These are phyloP conservation scores for Yarrowia bubula DNA, from an alignment of 805 yeast genomes.

Conservation along the genomic window DNA sequence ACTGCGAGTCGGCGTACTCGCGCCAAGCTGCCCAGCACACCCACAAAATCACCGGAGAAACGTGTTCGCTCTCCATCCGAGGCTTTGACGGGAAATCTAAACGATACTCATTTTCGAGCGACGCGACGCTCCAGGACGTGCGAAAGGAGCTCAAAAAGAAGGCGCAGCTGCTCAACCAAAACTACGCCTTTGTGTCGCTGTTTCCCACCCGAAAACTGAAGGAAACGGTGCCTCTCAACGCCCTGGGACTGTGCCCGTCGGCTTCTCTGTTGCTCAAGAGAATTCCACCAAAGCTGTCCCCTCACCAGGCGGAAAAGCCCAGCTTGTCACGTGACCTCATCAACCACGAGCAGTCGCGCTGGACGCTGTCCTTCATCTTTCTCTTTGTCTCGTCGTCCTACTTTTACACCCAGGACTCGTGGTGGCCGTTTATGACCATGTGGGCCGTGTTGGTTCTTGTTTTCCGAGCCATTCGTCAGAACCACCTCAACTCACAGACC, in stretches of 20 bases:
- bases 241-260: slow-evolving; percentile 10
- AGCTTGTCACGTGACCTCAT: slow-evolving; percentile 18
- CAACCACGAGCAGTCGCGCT: slow-evolving; percentile 27
- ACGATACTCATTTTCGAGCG: slow-evolving; percentile 15
- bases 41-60: neutral
- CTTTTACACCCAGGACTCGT: slow-evolving; percentile 24
- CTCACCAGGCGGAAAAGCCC: slow-evolving; percentile 25
- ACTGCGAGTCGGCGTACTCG: neutral
- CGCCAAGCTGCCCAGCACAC: neutral
- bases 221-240: slow-evolving; percentile 10
- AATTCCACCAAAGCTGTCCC: slow-evolving; percentile 17
- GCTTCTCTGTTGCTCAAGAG: slow-evolving; percentile 16
- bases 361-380: slow-evolving; percentile 22
- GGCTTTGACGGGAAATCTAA: slow-evolving; percentile 14
- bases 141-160: slow-evolving; percentile 18
- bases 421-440: slow-evolving; percentile 27
- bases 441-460: slow-evolving; percentile 23
- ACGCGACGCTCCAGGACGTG: slow-evolving; percentile 17
- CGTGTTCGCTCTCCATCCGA: slow-evolving; percentile 22
- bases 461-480: slow-evolving; percentile 21
- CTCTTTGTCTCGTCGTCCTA: slow-evolving; percentile 21
- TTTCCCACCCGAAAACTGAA: slow-evolving; percentile 20
- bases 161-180: slow-evolving; percentile 20
- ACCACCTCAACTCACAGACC: slow-evolving; percentile 14
- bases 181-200: slow-evolving; percentile 25